Base-by-base conservation (phyloP, 2,329 filamentous ascomycete genomes). In the Pseudogymnoascus sp. region DNA sequence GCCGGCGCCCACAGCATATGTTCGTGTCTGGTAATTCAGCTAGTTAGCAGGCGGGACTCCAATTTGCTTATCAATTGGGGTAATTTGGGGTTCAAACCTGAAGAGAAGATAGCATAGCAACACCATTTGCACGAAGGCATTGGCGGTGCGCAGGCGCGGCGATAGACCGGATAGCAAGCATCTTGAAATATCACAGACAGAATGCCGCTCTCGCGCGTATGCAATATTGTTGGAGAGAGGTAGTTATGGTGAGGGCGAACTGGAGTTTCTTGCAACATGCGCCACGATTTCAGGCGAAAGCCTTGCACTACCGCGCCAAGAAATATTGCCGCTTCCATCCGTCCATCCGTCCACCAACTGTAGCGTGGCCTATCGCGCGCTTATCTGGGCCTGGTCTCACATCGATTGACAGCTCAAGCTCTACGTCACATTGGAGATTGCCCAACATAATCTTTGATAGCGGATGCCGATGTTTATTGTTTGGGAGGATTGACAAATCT, bases 101-200 rank as follows among this genome's bases (percentile, higher is more conserved):
- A 25, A 33, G 23, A 21, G 35, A 47, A 21, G 60, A 62, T 33
- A 8, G 37, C 60, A 62, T 56, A 59, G 50, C 50, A 56, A 56
- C 25, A 72, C 82, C 80, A 73, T 85, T 82, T 73, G 84, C 83
- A 77, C 88, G 87, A 77, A 92, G 80, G 83, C 85, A 90, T 81
- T 95, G 90, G 78, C 84, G 79, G 77, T 90, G 85, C 77, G 86
- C 84, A 74, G 90, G 88, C 73, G 84, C 84, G 77, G 87, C 85
- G 77, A 92, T 84, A 72, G 87, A 85, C 79, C 91, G 88, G 76
- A 89, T 81, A 78, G 89, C 87, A 79, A 96, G 82, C 92, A 96
- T 96, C 74, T 75, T 89, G 82, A 77, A 70, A n/a, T 50, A 63
- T 63, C 60, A 37, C 44, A 60, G 62, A 61, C 64, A 62, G 64